Evolutionary conservation across 1,284 basidiomycete genomes (phyloP).

Genomic region (Apiotrichum mycotoxinovorans): DNA sequence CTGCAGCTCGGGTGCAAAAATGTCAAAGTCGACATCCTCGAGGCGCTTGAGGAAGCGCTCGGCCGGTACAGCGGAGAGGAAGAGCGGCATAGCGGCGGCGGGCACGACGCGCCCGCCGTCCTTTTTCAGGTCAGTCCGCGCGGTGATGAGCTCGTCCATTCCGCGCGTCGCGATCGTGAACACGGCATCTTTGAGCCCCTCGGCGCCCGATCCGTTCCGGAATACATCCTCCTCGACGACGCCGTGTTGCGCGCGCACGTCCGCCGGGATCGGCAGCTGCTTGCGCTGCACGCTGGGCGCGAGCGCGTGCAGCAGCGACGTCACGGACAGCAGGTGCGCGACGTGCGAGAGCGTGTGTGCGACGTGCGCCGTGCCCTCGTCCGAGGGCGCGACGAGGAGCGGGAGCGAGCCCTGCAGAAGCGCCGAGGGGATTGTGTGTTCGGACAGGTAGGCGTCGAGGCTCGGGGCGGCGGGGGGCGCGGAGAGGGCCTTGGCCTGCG

Average conservation of each 20-base stretch:
- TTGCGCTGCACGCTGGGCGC: conserved; percentile 68
- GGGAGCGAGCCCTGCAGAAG: conserved; percentile 75
- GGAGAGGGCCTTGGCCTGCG: conserved; percentile 69
- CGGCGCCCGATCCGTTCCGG: conserved; percentile 62
- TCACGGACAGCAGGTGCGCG: conserved; percentile 51
- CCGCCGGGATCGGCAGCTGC: conserved; percentile 74
- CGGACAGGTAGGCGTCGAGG: conserved; percentile 64
- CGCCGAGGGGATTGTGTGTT: conserved; percentile 74
- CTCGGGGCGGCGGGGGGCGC: conserved; percentile 64
- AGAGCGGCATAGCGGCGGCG: conserved; percentile 65
- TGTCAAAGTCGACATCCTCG: conserved; percentile 76
- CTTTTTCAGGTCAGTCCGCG: conserved; percentile 69
- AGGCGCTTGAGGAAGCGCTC: conserved; percentile 67
- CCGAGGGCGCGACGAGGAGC: conserved; percentile 57
- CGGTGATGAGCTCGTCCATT: conserved; percentile 84
- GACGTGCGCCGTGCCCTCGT: conserved; percentile 58
- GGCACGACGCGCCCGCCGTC: conserved; percentile 61
- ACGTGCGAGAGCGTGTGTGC: conserved; percentile 67
- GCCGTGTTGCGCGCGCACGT: conserved; percentile 72
- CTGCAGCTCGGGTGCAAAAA: conserved; percentile 68
- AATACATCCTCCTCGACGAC: conserved; percentile 85
- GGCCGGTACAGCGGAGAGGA: conserved; percentile 74
- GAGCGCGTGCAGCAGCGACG: conserved; percentile 64
- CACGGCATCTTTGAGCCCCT: conserved; percentile 59
- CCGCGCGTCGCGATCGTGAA: conserved; percentile 86